Evolutionary conservation across 1,284 basidiomycete genomes (phyloP), one percentile per base, ranked within the genome.

Genomic region (Moesziomyces globuligerus): DNA sequence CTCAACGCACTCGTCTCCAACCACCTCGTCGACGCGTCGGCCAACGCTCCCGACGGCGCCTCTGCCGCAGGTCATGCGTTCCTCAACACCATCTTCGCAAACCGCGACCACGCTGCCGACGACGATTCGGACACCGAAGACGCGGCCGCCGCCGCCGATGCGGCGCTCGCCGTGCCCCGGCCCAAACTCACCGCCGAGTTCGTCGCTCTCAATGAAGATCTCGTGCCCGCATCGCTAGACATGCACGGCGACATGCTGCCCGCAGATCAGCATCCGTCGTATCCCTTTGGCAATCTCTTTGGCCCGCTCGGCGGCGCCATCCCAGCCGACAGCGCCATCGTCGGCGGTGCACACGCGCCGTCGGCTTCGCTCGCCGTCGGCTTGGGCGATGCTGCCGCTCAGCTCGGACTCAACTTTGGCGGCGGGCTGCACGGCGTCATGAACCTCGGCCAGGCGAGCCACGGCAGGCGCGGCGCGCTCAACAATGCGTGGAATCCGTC

Each of bases 161-260:
- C 32, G 1, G 50, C 49, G 1, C 34, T 42, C 8, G 61, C 53
- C n/a, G 51, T 73, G 4, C 71, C 71, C 0, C 23, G 48, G 11
- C 66, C 67, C n/a, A 60, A 66, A 36, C 56, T 70, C 38, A 53
- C 61, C 3, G 48, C 44, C 17, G 71, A 73, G 41, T 66, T 51
- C 24, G 64, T 73, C 7, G 61, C 66, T 5, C 47, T 73, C 28
- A 69, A 66, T 34, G 76, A 78, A 36, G 70, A 75, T 47, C 47
- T 78, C n/a, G 55, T 78, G 2, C 76, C 76, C 1, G 64, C 65
- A 11, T 48, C 58, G 5, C 50, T 72, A n/a, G 76, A 78, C 32
- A 58, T 68, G 47, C 73, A 78, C 24, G 64, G 69, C 23, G 77
- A 79, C 37, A 74, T 74, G 53, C 45, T 79, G 26, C 77, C 77